Base-by-base conservation (phyloP, 2,329 filamentous ascomycete species). In the Arthroderma uncinatum region DNA sequence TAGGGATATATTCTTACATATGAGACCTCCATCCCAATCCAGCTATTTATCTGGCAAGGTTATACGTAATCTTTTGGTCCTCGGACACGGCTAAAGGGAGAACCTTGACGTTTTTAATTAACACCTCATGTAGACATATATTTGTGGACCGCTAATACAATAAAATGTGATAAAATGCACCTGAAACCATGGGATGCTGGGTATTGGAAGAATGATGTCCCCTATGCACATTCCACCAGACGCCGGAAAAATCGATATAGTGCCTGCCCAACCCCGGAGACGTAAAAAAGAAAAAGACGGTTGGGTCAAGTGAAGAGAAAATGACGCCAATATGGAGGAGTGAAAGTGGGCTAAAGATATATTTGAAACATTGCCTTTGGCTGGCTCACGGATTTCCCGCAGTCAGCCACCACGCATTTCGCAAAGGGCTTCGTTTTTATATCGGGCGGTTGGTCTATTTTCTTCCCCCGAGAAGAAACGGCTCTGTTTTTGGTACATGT, bases 331-430 rank as follows among this genome's bases (percentile, higher is more conserved):
- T 59, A 37, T 61, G 62, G 62, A 62, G 62, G 62, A 65, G 61
- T 30, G 44, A 8, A 4, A 34, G 10, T 53, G 25, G n/a, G 14
- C 71, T 64, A 78, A n/a, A 78, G 64, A 60, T 74, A 78, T 19
- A 78, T 65, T 59, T 76, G 75, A 47, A 77, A 68, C 73, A 78
- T 74, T 7, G 71, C 64, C 30, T 64, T 70, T 2, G 70, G 70
- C 34, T 65, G 61, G 57, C 68, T 71, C 33, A 76, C 66, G 19
- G 63, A 61, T 61, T 71, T 73, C 14, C 67, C 70, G 57, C 76
- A 78, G 36, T 66, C 71, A 12, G 65, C 63, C 4, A 75, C 73
- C 53, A 71, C 70, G 64, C 76, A 78, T 58, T 69, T 72, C 1
- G 71, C 66, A 58, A 77, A 77, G 7, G 71, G 71, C 44, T 70